Evolutionary conservation across 805 yeast genomes (phyloP), one percentile per base, ranked within the genome.

Genomic region (Vanderwaltozyma tropicalis): DNA sequence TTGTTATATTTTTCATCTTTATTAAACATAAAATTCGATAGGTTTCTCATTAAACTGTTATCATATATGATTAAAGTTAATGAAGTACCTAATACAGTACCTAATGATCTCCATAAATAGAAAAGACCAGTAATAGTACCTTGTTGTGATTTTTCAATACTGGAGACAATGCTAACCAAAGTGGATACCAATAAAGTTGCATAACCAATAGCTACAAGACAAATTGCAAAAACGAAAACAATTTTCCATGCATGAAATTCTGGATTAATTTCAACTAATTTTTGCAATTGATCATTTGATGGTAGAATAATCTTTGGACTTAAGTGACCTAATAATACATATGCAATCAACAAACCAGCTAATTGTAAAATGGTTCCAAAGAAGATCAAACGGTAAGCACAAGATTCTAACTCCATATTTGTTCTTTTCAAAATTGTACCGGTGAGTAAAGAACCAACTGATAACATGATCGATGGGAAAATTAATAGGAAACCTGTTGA

Each of bases 101-200:
- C 76, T 35, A 68, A 53, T 3, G 76, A 69, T 44, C 74, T 59
- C 59, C 71, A 69, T 36, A 70, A 48, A 42, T 70, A 69, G 47
- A 66, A 69, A 56, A 69, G 61, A 31, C 74, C 74, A 1, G 71
- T 68, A 35, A 68, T 66, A 2, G 69, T 57, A 12, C 72, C 74
- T 48, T 69, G 76, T 39, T 65, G 61, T 20, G 66, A 61, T 37
- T 58, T 52, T 5, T 71, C 71, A 22, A 68, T 67, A 15, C 62
- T 57, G 34, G 64, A 69, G 13, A 70, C 70, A 27, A 66, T 69
- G 35, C 69, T 54, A 0, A 82, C 78, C 28, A 78, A 68, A 0
- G 85, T 78, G 31, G 80, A 59, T 49, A 78, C 71, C 9, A 73
- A 59, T 1, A 80, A 53, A 46, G 71, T 72, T 0, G 77, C 72